Evolutionary conservation across 2,329 filamentous ascomycete species (phyloP).

Genomic region (Phialemonium atrogriseum): DNA sequence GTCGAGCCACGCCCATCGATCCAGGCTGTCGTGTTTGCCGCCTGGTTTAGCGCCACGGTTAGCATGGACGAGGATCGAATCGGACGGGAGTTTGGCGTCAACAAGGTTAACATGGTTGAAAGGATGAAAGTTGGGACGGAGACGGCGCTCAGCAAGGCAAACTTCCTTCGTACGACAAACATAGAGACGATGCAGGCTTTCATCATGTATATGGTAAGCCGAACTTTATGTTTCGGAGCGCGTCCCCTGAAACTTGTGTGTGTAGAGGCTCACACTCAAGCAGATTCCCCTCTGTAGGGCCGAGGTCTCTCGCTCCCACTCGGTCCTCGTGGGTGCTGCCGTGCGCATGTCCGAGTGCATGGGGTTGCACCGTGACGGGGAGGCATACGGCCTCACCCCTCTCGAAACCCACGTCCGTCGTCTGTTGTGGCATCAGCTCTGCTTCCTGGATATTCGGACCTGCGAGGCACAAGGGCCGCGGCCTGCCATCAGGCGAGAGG

Average conservation of each 20-base stretch:
- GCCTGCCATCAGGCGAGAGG: constrained; percentile 62
- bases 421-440: constrained; percentile 70
- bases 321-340: constrained; percentile 61
- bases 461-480: constrained; percentile 67
- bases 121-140: constrained; percentile 60
- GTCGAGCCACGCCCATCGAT: constrained; percentile 55
- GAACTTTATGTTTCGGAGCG: too few species aligned
- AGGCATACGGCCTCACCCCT: constrained; percentile 55
- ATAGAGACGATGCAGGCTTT: constrained; percentile 71
- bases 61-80: constrained; percentile 52
- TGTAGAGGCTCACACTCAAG: constrained; percentile 14
- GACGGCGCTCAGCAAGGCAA: constrained; percentile 57
- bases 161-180: constrained; percentile 61
- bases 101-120: constrained; percentile 49
- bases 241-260: too few species aligned
- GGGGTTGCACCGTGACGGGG: constrained; percentile 65
- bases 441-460: constrained; percentile 66
- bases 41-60: constrained; percentile 60
- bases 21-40: constrained; percentile 62
- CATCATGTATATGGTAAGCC: constrained; percentile 63
- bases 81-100: constrained; percentile 40
- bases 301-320: constrained; percentile 66
- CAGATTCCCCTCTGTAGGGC: constrained; percentile 63
- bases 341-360: constrained; percentile 71
- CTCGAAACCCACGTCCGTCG: constrained; percentile 65